phyloP scores from a whole-genome alignment of 1,284 basidiomycete species.

The Pseudozyma sp. region DNA sequence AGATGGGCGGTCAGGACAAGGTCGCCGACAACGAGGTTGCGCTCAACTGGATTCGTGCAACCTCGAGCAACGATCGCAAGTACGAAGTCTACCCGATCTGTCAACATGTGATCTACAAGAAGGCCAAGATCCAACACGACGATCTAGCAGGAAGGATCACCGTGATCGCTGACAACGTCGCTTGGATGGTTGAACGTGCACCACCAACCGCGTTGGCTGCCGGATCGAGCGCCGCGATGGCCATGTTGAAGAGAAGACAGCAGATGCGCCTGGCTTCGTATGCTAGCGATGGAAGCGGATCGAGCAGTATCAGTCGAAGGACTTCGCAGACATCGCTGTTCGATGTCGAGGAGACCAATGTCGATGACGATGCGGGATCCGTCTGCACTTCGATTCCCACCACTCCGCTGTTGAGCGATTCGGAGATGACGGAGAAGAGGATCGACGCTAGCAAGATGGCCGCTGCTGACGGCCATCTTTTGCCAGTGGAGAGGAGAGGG shows the following conservation, averaged over 20 bases:
- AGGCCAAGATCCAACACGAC: slow-evolving; percentile 65
- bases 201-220: slow-evolving; percentile 23
- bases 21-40: slow-evolving; percentile 50
- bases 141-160: slow-evolving; percentile 62
- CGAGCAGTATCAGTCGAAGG: slow-evolving; percentile 21
- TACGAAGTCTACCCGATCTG: slow-evolving; percentile 64
- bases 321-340: slow-evolving; percentile 29
- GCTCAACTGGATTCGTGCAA: slow-evolving; percentile 43
- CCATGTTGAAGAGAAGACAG: slow-evolving; percentile 4
- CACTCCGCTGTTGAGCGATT: slow-evolving; percentile 16
- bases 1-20: slow-evolving; percentile 62
- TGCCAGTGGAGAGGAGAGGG: slow-evolving; percentile 15
- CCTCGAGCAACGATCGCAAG: slow-evolving; percentile 46
- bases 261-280: slow-evolving; percentile 36
- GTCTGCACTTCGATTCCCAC: slow-evolving; percentile 24
- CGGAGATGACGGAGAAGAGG: slow-evolving; percentile 6
- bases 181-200: slow-evolving; percentile 62
- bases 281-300: slow-evolving; percentile 25
- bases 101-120: slow-evolving; percentile 67
- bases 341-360: slow-evolving; percentile 15
- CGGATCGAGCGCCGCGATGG: background rate
- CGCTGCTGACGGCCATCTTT: slow-evolving; percentile 7
- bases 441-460: background rate
- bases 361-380: slow-evolving; percentile 14
- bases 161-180: slow-evolving; percentile 65